phyloP scores from a whole-genome alignment of 306 rosid genomes.

The Pyrus pyrifolia region DNA sequence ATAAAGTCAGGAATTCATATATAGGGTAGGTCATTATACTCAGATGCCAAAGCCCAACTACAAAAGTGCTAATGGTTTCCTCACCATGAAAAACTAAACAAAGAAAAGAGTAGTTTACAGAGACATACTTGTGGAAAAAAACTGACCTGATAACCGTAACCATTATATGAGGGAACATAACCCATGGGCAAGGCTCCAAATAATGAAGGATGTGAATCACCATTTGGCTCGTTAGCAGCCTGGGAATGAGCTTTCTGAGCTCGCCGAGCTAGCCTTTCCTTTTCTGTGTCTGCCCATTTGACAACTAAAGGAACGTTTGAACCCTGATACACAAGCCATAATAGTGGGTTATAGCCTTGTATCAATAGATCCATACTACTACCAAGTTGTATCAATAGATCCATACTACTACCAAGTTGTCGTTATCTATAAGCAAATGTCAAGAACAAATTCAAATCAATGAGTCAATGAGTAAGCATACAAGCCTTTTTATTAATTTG shows the following conservation, averaged over 20 bases:
- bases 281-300: conserved; percentile 99
- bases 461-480: background rate
- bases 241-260: conserved; percentile 94
- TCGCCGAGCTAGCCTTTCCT: conserved; percentile 97
- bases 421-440: background rate
- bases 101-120: background rate
- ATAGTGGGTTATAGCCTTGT: conserved; percentile 14
- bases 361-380: conserved; percentile 2
- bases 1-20: background rate
- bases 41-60: background rate
- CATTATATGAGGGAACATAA: conserved; percentile 85
- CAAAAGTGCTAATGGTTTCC: background rate
- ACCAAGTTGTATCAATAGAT: background rate
- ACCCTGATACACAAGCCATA: conserved; percentile 47
- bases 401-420: background rate
- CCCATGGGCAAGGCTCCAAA: conserved; percentile 92
- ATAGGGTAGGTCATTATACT: background rate
- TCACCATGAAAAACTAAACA: background rate
- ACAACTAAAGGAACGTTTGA: conserved; percentile 97
- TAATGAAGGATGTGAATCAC: conserved; percentile 75
- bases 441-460: conserved; percentile 5
- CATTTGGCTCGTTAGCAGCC: conserved; percentile 51
- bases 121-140: background rate
- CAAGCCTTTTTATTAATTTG: background rate
- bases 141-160: conserved; percentile 91